A percentile compares a stretch with the other conserved stretches of the same genome.
Conservation (phyloP, 2,329 filamentous ascomycete genomes). For the Seiridium cupressi region DNA sequence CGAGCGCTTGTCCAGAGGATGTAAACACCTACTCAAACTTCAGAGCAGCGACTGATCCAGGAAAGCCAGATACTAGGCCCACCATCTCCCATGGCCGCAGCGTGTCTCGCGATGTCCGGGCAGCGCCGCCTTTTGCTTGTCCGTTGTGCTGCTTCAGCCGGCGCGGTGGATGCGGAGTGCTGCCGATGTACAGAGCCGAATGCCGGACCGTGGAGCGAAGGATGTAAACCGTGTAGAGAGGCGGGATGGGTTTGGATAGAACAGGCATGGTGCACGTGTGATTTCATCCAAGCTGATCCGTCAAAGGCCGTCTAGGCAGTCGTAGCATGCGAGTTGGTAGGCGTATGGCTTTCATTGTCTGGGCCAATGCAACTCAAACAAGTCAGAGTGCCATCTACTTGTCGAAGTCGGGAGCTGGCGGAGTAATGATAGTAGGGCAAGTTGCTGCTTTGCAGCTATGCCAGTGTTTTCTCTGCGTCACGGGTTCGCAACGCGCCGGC, state of each 20-base stretch:
- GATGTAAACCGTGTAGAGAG: slow-evolving; percentile 91
- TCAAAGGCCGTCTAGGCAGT: not conserved
- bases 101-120: slow-evolving; percentile 64
- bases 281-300: not conserved
- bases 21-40: slow-evolving; percentile 81
- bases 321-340: too few species aligned
- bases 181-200: slow-evolving; percentile 80
- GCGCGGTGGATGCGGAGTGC: slow-evolving; percentile 82
- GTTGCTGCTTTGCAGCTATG: not conserved
- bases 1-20: not conserved
- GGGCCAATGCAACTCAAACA: not conserved
- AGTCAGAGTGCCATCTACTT: too few species aligned
- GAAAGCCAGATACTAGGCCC: slow-evolving; percentile 82
- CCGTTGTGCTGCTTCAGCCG: slow-evolving; percentile 94
- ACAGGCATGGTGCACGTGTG: slow-evolving; percentile 34
- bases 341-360: not conserved
- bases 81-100: slow-evolving; percentile 91
- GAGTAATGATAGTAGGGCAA: not conserved
- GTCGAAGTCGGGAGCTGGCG: not conserved
- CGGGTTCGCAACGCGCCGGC: not conserved
- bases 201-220: slow-evolving; percentile 77
- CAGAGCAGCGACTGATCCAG: slow-evolving; percentile 79
- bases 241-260: slow-evolving; percentile 64
- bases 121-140: slow-evolving; percentile 74
- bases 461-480: not conserved